Evolutionary conservation across 1,284 basidiomycete species (phyloP).

Genomic region (Tilletia indica): DNA sequence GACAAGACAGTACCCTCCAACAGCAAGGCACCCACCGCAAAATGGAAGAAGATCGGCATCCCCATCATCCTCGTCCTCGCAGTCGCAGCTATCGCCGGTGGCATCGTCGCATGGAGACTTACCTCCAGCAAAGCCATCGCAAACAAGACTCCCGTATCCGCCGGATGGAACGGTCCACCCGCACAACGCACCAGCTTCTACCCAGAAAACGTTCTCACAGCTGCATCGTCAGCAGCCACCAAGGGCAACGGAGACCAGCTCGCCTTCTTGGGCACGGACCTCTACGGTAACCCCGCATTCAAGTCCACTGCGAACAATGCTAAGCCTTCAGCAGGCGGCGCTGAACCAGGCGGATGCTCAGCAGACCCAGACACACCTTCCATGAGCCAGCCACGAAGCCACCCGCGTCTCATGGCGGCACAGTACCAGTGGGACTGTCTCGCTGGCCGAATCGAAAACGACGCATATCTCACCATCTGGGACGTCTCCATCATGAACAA

Average conservation of each 20-base stretch:
- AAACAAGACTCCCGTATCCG: constrained; percentile 13
- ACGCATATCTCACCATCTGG: constrained; percentile 84
- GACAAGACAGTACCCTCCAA: background rate
- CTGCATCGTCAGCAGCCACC: constrained; percentile 66
- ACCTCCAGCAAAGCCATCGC: background rate
- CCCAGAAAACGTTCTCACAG: constrained; percentile 45
- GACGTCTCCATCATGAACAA: constrained; percentile 87
- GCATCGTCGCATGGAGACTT: constrained; percentile 12
- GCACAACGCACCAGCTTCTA: background rate
- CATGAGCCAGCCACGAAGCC: constrained; percentile 65
- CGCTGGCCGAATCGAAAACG: constrained; percentile 70
- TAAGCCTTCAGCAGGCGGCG: constrained; percentile 29
- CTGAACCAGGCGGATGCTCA: constrained; percentile 2
- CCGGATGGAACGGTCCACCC: constrained; percentile 10
- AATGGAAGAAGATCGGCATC: constrained; percentile 16
- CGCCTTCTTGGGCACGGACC: constrained; percentile 65
- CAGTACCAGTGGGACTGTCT: constrained; percentile 87
- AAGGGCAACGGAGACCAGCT: constrained; percentile 70
- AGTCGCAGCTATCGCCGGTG: constrained; percentile 6
- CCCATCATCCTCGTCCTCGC: constrained; percentile 18
- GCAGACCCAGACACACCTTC: constrained; percentile 16
- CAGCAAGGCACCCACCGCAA: background rate
- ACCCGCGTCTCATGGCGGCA: constrained; percentile 91
- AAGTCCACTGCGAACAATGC: constrained; percentile 63
- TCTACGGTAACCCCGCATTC: constrained; percentile 77